Conservation (phyloP, 23 red algal species). For the Cyanidium caldarium region DNA sequence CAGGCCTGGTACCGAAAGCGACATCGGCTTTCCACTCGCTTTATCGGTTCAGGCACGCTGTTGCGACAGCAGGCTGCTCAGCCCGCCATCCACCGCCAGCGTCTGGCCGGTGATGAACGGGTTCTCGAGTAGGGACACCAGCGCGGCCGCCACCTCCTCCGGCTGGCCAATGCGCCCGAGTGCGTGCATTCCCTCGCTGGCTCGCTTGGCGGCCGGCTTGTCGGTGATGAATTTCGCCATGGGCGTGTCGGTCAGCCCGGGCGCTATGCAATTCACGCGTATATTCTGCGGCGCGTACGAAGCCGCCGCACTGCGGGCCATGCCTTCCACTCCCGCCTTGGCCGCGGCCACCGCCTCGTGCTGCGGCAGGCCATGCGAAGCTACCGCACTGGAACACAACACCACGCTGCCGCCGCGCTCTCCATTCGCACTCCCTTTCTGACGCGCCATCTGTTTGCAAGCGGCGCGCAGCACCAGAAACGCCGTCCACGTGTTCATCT, state of each 20-base stretch:
- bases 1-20: too few relatives aligned
- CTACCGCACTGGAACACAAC: constrained; percentile 5
- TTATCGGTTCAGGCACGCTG: not conserved
- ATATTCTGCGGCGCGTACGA: constrained; percentile 11
- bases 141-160: constrained; percentile 5
- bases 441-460: not conserved
- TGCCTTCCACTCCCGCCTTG: constrained; percentile 13
- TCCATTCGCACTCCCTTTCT: not conserved
- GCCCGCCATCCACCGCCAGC: constrained; percentile 9
- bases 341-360: constrained; percentile 20
- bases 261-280: constrained; percentile 17
- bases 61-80: constrained; percentile 1
- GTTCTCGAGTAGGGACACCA: constrained; percentile 13
- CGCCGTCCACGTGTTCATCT: constrained; percentile 2
- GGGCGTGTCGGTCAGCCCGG: constrained; percentile 6
- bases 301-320: constrained; percentile 2
- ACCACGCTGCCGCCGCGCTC: not conserved
- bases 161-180: constrained; percentile 9
- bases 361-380: constrained; percentile 8
- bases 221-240: constrained; percentile 4
- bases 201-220: not conserved
- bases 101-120: constrained; percentile 14
- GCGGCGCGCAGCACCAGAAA: constrained; percentile 2
- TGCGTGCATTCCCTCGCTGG: constrained; percentile 5
- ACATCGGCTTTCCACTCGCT: not conserved